phyloP scores from a whole-genome alignment of 1,139 yeast genomes.

The Scheffersomyces insectosa region DNA sequence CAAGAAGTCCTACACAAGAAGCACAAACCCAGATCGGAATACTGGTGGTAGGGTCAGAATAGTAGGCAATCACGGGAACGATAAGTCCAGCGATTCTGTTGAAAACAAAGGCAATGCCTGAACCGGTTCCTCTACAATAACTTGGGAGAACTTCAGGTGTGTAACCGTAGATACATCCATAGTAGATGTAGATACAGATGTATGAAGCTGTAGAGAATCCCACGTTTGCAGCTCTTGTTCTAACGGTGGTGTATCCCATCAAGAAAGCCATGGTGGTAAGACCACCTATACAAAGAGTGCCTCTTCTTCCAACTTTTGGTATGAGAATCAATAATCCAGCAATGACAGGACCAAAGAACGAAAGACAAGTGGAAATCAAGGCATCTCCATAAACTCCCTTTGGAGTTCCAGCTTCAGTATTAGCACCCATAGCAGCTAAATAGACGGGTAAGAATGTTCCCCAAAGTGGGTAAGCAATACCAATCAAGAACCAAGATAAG shows the following conservation, averaged over 20 bases:
- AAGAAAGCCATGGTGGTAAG: slow-evolving; percentile 33
- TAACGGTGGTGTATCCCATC: slow-evolving; percentile 35
- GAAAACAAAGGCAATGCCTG: slow-evolving; percentile 30
- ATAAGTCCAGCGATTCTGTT: slow-evolving; percentile 31
- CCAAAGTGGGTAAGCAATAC: slow-evolving; percentile 9
- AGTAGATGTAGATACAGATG: slow-evolving; percentile 32
- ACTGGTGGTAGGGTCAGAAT: slow-evolving; percentile 24
- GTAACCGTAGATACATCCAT: slow-evolving; percentile 33
- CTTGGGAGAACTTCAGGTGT: slow-evolving; percentile 39
- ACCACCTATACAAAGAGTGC: slow-evolving; percentile 36
- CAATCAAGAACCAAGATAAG: slow-evolving; percentile 22
- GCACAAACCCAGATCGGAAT: slow-evolving; percentile 40
- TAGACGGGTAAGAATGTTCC: slow-evolving; percentile 6
- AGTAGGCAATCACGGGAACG: slow-evolving; percentile 33
- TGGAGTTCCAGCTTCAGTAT: slow-evolving; percentile 21
- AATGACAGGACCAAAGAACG: slow-evolving; percentile 34
- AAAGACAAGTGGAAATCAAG: slow-evolving; percentile 28
- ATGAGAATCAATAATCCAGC: slow-evolving; percentile 30
- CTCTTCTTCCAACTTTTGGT: slow-evolving; percentile 33
- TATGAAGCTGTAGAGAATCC: slow-evolving; percentile 32
- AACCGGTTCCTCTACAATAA: slow-evolving; percentile 37
- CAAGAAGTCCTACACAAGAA: slow-evolving; percentile 31
- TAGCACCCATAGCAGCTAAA: slow-evolving; percentile 43
- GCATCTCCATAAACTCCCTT: slow-evolving; percentile 34
- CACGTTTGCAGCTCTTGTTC: slow-evolving; percentile 27